A percentile compares a stretch with the other conserved stretches of the same genome.
Conservation (phyloP, 345 rosid genomes). For the Populus tremula region DNA sequence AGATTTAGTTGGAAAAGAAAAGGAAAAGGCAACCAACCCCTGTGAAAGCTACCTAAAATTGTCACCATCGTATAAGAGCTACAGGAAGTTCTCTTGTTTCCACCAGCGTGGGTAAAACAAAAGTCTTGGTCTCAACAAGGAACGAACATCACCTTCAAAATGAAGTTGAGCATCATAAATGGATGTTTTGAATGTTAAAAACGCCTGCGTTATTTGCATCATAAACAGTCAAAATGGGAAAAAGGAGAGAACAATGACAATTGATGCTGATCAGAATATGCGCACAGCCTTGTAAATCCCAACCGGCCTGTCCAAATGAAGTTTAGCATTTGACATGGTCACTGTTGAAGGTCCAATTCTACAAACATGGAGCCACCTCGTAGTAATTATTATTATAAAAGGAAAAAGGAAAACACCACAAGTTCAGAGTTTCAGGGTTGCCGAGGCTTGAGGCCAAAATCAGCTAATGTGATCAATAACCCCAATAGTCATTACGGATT, state of each 20-base stretch:
- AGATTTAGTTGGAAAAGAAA: too few relatives aligned
- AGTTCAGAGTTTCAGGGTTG: neutral
- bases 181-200: neutral
- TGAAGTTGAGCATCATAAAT: neutral
- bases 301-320: neutral
- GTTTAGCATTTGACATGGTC: neutral
- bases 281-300: neutral
- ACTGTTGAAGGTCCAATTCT: constrained; percentile 2
- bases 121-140: neutral
- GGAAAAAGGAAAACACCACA: neutral
- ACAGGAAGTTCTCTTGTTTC: neutral
- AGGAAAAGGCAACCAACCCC: too few relatives aligned
- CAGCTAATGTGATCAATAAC: constrained; percentile 38
- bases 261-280: neutral
- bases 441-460: neutral
- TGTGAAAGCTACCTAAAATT: too few relatives aligned
- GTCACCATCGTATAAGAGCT: too few relatives aligned
- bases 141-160: neutral
- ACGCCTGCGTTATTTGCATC: neutral
- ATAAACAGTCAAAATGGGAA: neutral
- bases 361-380: constrained; percentile 3
- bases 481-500: constrained; percentile 94
- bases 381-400: constrained; percentile 4
- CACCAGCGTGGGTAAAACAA: neutral
- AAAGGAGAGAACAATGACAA: neutral